These are phyloP conservation scores for Leishmania mexicana DNA, from an alignment of 208 protist genomes.

Conservation along the genomic window DNA sequence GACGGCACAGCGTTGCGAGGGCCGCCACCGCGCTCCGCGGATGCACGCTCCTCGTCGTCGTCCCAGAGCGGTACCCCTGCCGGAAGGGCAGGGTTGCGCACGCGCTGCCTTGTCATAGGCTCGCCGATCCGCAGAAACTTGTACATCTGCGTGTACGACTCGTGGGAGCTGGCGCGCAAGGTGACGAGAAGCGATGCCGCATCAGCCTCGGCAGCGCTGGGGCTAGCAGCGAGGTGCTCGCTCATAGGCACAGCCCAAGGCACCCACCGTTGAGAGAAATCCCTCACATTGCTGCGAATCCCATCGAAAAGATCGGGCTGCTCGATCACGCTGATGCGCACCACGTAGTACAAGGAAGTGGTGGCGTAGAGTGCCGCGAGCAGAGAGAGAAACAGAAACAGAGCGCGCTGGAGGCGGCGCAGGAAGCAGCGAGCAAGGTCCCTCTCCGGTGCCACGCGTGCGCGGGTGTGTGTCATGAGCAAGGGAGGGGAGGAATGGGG, in stretches of 20 bases:
- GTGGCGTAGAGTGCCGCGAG: conserved; percentile 9
- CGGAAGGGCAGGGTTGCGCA: conserved; percentile 31
- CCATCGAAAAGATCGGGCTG: neutral
- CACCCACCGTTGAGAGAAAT: neutral
- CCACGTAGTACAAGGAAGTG: conserved; percentile 28
- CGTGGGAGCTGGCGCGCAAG: neutral
- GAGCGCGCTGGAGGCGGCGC: conserved; percentile 15
- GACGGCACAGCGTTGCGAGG: conserved; percentile 3
- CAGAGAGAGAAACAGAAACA: conserved; percentile 15
- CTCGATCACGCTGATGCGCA: conserved; percentile 28
- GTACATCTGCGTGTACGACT: conserved; percentile 8
- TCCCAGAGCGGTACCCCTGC: conserved; percentile 20
- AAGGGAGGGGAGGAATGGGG: neutral
- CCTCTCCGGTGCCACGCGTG: neutral
- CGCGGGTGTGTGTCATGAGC: neutral
- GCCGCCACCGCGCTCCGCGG: neutral
- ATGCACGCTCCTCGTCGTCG: neutral
- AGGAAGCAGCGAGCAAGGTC: conserved; percentile 13
- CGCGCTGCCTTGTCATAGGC: conserved; percentile 13
- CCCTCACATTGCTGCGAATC: neutral
- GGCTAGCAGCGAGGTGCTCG: neutral
- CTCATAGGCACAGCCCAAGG: neutral
- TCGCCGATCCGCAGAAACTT: neutral
- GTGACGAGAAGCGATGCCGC: neutral
- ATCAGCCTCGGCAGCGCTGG: neutral